Evolutionary conservation across 306 rosid species (phyloP), one percentile per base, ranked within the genome.

Genomic region (Begonia peltatifolia): DNA sequence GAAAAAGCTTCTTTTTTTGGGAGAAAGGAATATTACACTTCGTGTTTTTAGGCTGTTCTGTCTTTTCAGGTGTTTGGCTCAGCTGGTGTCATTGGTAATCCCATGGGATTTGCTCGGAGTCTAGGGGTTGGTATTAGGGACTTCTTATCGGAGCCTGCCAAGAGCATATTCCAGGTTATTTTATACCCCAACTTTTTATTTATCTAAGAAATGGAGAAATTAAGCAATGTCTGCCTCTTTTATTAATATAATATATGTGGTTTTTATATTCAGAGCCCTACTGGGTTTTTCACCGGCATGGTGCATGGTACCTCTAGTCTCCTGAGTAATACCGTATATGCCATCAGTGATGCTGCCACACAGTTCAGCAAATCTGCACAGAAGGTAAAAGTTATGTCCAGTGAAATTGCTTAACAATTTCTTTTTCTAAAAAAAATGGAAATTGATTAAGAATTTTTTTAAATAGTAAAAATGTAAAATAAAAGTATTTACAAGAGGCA

Each of bases 51-150:
- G 12, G 41, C 38, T 53, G 54, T 58, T 60, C 61, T 56, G 68
- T 61, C 46, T 62, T 41, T 72, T 70, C 73, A 90, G 97, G 76
- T 85, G 67, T 80, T 90, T 63, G 97, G 97, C 59, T 90, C 95
- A 48, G 95, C 97, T 47, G 97, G 97, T 76, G 94, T 89, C 43
- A 85, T 90, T 70, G 97, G 97, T 61, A 90, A 85, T 75, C 95
- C 97, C 59, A 74, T 89, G 90, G 94, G 95, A 56, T 89, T 89
- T 76, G 97, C 94, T 41, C 71, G 97, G 78, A 84, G 87, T 67
- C 58, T 89, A 70, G 93, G 95, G 60, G 82, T 78, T 58, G 95
- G 97, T 50, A 78, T 89, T 44, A 80, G 77, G 71, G 95, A 89
- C 66, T 89, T 89, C 77, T 67, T 89, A 58, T 82, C 94, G 9